Base-by-base conservation (phyloP, 2,329 filamentous ascomycete species). In the Arthrobotrys pseudoclavata region DNA sequence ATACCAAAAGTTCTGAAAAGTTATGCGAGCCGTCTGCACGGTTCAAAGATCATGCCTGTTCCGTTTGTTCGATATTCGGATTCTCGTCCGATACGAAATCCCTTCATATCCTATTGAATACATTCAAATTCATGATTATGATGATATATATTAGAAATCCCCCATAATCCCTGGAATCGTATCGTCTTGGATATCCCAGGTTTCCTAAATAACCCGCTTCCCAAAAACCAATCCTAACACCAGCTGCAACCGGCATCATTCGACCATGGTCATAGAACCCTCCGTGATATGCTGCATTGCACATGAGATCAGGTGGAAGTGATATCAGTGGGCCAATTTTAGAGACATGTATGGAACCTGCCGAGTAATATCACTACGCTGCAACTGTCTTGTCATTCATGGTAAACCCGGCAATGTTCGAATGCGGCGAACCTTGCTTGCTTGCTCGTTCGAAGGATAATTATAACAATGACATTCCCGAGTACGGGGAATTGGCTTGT, bases 11-110 rank as follows among this genome's bases (percentile, higher is more conserved):
- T 7, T 29, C 29, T 29, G 29, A 45, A 20, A 18, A 10, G 18
- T n/a, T 24, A 34, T 71, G 74, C 74, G 68, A 71, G 67, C 62
- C 67, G 31, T 61, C 50, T 77, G 74, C 74, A 77, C 74, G 52
- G 63, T 77, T 67, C 74, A 77, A 31, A 71, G 74, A 71, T 71
- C 67, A 77, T 77, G 74, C 74, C 37, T 77, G 74, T 71, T 50
- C 13, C 3, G 37, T 40, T 57, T 29, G 48, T 31, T 57, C 52
- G 52, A 24, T 42, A 60, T 60, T 60, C 50, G 24, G 52, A 67
- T 29, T 61, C 29, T 48, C 52, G 62, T 24, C 50, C 13, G 63
- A 24, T 20, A 52, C 42, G 20, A 64, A 48, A 3, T 13, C 45
- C 26, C 29, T 57, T 40, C 52, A 40, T 40, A 40, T 57, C 52